Percentiles rank a stretch among this genome's conserved stretches.
phyloP scores from a whole-genome alignment of 805 yeast species.

The Sugiyamaella smithiae region DNA sequence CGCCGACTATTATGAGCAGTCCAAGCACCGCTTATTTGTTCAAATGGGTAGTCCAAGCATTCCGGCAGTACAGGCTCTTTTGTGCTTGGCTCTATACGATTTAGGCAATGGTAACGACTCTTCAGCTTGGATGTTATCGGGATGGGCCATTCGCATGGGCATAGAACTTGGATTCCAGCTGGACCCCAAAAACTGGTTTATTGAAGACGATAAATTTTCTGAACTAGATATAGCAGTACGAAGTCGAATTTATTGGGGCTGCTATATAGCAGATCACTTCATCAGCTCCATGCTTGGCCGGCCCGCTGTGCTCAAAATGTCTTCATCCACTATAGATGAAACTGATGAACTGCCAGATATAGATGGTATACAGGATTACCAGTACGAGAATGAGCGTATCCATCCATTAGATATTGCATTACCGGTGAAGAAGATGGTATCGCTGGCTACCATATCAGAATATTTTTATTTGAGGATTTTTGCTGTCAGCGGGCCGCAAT shows the following conservation, averaged over 20 bases:
- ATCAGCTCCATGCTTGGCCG: conserved; percentile 3
- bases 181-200: conserved; percentile 1
- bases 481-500: conserved; percentile 4
- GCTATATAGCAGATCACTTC: conserved; percentile 8
- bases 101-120: conserved; percentile 1
- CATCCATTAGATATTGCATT: conserved; percentile 1
- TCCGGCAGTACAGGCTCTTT: conserved; percentile 1
- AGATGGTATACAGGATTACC: conserved; percentile 1
- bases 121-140: conserved; percentile 2
- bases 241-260: conserved; percentile 8
- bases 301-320: conserved; percentile 1
- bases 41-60: conserved; percentile 1
- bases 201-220: conserved; percentile 1
- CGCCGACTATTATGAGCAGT: not conserved
- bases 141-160: conserved; percentile 4
- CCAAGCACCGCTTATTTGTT: conserved; percentile 1
- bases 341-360: conserved; percentile 3
- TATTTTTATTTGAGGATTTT: conserved; percentile 2
- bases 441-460: not conserved
- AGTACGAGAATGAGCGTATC: not conserved
- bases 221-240: conserved; percentile 1
- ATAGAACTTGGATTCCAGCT: conserved; percentile 1
- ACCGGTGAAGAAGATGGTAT: conserved; percentile 1
- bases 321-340: conserved; percentile 2
- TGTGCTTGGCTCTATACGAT: not conserved